Evolutionary conservation across 352 stramenopile genomes (phyloP).

Genomic region (Phytophthora rubi): DNA sequence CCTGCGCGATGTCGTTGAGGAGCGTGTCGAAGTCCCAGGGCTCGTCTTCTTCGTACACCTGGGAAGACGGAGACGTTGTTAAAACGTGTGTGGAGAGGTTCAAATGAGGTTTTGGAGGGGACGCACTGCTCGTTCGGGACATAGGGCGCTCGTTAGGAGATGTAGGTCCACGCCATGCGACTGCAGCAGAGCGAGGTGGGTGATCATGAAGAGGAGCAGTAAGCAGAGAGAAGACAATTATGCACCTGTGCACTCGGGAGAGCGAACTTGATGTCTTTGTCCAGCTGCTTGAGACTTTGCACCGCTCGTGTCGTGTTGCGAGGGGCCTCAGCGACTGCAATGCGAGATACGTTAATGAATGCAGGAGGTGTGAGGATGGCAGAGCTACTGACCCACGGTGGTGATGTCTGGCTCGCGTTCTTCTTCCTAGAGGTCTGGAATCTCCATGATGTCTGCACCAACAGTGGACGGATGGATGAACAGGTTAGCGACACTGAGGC

Average conservation of each 20-base stretch:
- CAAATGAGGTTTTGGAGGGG: neutral
- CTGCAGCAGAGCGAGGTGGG: conserved; percentile 21
- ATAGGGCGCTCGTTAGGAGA: conserved; percentile 68
- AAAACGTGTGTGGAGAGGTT: neutral
- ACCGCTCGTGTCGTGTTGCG: conserved; percentile 69
- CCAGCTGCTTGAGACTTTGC: conserved; percentile 80
- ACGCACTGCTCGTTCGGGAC: conserved; percentile 73
- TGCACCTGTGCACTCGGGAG: conserved; percentile 61
- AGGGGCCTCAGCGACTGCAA: conserved; percentile 76
- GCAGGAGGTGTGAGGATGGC: neutral
- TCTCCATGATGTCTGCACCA: conserved; percentile 73
- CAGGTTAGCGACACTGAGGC: neutral
- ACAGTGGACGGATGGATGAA: neutral
- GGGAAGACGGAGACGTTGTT: neutral
- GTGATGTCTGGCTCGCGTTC: conserved; percentile 82
- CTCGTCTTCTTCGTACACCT: conserved; percentile 76
- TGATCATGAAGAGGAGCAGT: too few relatives aligned
- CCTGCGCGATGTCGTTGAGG: conserved; percentile 80
- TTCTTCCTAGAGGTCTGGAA: conserved; percentile 83
- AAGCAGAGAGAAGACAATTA: neutral
- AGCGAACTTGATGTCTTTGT: conserved; percentile 81
- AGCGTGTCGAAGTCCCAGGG: conserved; percentile 78
- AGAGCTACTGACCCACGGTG: conserved; percentile 32
- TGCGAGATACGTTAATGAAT: neutral
- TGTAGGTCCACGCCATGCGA: conserved; percentile 69